These are phyloP conservation scores for Trifolium subterraneum DNA, from an alignment of 306 rosid genomes.

Conservation along the genomic window DNA sequence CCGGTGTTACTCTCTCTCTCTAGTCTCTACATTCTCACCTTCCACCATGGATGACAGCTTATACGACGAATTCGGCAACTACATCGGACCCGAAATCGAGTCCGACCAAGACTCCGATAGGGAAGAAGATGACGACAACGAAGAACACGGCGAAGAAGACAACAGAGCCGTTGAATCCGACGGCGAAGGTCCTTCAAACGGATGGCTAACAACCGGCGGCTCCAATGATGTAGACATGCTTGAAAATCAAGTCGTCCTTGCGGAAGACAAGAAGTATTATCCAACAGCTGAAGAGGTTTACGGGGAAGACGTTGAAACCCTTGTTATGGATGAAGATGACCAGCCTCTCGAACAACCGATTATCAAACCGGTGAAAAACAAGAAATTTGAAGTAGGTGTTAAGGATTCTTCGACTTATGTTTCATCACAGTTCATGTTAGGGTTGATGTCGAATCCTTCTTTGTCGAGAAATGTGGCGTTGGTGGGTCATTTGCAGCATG, in stretches of 20 bases:
- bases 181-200: constrained; percentile 65
- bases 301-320: constrained; percentile 94
- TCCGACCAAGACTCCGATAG: constrained; percentile 86
- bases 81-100: constrained; percentile 97
- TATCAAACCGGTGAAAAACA: constrained; percentile 75
- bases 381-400: constrained; percentile 93
- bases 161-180: constrained; percentile 57
- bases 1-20: not conserved
- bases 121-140: constrained; percentile 56
- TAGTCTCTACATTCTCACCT: not conserved
- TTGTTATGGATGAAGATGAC: constrained; percentile 98
- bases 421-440: constrained; percentile 78
- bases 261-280: constrained; percentile 96
- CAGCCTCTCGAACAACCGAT: constrained; percentile 84
- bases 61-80: constrained; percentile 96
- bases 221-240: constrained; percentile 71
- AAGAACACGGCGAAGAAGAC: constrained; percentile 37
- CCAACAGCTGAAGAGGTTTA: constrained; percentile 96
- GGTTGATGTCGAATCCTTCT: constrained; percentile 92
- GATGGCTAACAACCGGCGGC: constrained; percentile 64
- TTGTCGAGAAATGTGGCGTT: constrained; percentile 87
- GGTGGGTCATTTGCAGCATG: constrained; percentile 91
- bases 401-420: constrained; percentile 94
- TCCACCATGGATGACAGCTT: constrained; percentile 87
- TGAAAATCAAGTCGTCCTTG: constrained; percentile 90